Evolutionary conservation across 1,284 basidiomycete species (phyloP), one percentile per base, ranked within the genome.

Genomic region (Uromyces viciae-fabae): DNA sequence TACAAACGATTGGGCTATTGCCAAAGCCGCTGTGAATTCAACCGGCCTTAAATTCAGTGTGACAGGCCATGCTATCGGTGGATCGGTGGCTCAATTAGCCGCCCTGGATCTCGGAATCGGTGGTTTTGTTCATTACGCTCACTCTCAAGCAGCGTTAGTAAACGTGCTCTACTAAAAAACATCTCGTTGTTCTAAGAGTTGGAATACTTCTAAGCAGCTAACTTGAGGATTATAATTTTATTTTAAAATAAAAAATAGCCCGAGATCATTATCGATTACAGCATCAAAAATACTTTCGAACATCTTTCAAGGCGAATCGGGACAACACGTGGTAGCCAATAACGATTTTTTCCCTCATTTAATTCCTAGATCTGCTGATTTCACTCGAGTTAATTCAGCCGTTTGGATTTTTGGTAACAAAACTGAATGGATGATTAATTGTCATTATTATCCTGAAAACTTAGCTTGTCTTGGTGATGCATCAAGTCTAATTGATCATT

Each of bases 111-210:
- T 80, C 9, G 77, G 77, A 17, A 54, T 42, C 7, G 43, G 62
- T 9, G 52, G 52, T 25, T 71, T 38, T 17, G 77, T 80, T 5
- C 77, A 80, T 58, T 80, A 80, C 40, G 66, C 77, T 25, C 77
- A 80, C 38, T 80, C 77, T 22, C 77, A 80, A 73, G 77, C 52
- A 33, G 77, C 77, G 77, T 80, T n/a, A 72, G 77, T 80, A 22
- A 25, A 14, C 8, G 42, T 71, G 68, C 19, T 36, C 38, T 22
- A 49, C 46, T 49, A 11, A 49, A 11, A 11, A 11, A 49, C 46
- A 11, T 49, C 22, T 22, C 22, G 11, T 49, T 22, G 11, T 22
- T 49, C 46, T 49, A 33, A 14, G 22, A 25, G 58, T 14, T 62
- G 11, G 58, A 25, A 17, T 43, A 46, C 22, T 9, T 15, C n/a